A percentile compares a stretch with the other conserved stretches of the same genome.
Conservation (phyloP, 257 asterid genomes). For the Haberlea rhodopensis region DNA sequence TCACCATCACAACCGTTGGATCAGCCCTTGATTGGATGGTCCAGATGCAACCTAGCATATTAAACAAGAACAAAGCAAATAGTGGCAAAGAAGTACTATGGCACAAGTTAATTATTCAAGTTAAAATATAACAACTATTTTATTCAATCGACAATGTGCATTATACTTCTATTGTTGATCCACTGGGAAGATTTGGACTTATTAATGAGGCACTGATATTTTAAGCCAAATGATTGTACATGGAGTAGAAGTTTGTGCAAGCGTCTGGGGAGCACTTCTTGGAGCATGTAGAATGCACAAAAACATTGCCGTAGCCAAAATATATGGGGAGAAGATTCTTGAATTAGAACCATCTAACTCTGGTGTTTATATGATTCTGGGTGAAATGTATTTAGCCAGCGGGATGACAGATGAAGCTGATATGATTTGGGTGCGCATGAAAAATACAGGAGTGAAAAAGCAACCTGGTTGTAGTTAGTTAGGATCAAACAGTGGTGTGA, state of each 20-base stretch:
- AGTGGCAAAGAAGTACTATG: too few relatives aligned
- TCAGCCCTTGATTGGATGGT: too few relatives aligned
- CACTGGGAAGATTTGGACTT: conserved; percentile 58
- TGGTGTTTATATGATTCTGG: conserved; percentile 59
- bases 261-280: conserved; percentile 69
- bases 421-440: conserved; percentile 51
- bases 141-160: conserved; percentile 47
- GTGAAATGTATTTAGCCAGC: conserved; percentile 46
- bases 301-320: conserved; percentile 43
- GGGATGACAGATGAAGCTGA: conserved; percentile 56
- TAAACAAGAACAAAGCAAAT: too few relatives aligned
- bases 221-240: conserved; percentile 36
- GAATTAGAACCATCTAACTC: conserved; percentile 58
- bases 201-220: conserved; percentile 47
- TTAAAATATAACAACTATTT: too few relatives aligned
- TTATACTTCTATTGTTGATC: conserved; percentile 61
- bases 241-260: conserved; percentile 44
- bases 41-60: too few relatives aligned
- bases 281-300: conserved; percentile 67
- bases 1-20: too few relatives aligned
- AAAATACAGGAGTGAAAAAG: conserved; percentile 54
- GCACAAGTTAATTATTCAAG: too few relatives aligned
- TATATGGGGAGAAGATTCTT: conserved; percentile 55
- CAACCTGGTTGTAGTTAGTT: conserved; percentile 81
- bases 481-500: conserved; percentile 44